A percentile compares a stretch with the other conserved stretches of the same genome.
phyloP scores from a whole-genome alignment of 2,329 filamentous ascomycete genomes.

The Aspergillus aculeatinus region DNA sequence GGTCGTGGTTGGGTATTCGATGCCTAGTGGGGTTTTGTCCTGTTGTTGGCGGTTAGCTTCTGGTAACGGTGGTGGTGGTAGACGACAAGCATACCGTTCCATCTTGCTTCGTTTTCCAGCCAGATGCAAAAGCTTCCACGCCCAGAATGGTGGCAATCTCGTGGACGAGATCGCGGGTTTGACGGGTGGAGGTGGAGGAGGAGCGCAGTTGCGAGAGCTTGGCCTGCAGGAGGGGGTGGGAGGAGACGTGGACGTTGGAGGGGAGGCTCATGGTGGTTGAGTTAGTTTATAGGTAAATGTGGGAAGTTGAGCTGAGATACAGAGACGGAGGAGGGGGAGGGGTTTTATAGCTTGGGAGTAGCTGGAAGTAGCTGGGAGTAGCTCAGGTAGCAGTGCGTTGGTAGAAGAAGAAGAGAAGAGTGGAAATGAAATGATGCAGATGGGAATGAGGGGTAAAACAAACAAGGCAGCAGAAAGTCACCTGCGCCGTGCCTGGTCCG shows the following conservation, averaged over 20 bases:
- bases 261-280: slow-evolving; percentile 41
- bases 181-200: slow-evolving; percentile 64
- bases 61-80: not conserved
- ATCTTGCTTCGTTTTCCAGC: slow-evolving; percentile 57
- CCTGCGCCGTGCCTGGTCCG: not conserved
- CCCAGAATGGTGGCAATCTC: slow-evolving; percentile 82
- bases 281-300: not conserved
- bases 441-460: not conserved
- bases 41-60: slow-evolving; percentile 35
- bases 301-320: not conserved
- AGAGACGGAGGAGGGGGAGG: slow-evolving; percentile 1
- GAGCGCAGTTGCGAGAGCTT: slow-evolving; percentile 91
- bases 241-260: slow-evolving; percentile 69
- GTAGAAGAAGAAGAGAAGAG: not conserved
- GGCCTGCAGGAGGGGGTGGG: slow-evolving; percentile 79
- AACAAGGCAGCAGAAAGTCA: not conserved
- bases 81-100: slow-evolving; percentile 59
- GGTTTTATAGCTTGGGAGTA: not conserved
- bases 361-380: not conserved
- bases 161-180: slow-evolving; percentile 78
- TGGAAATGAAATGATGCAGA: not conserved
- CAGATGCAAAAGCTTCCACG: slow-evolving; percentile 72
- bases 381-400: not conserved
- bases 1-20: slow-evolving; percentile 66
- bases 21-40: slow-evolving; percentile 77